These are phyloP conservation scores for Didymella arachidicola DNA, from an alignment of 2,329 filamentous ascomycete genomes.

Conservation along the genomic window DNA sequence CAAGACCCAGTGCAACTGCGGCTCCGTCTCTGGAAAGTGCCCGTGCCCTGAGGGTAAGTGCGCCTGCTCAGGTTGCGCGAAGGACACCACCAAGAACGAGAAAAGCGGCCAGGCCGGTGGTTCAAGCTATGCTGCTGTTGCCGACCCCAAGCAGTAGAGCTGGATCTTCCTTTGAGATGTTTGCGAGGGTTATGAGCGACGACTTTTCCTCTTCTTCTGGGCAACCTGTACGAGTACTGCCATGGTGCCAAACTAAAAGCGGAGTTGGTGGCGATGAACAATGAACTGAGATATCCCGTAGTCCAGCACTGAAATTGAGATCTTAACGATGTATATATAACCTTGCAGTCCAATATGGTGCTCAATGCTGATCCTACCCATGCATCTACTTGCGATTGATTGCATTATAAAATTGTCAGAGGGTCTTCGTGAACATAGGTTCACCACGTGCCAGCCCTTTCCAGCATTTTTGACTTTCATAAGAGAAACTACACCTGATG, in stretches of 20 bases:
- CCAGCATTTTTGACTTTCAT: background rate
- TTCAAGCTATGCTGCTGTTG: constrained; percentile 22
- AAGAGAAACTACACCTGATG: background rate
- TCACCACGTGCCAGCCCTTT: background rate
- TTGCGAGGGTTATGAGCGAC: constrained; percentile 9
- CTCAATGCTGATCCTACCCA: constrained; percentile 10
- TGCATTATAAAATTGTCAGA: fast-evolving
- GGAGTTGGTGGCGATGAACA: constrained; percentile 16
- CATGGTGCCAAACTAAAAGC: constrained; percentile 2
- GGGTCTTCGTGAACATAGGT: background rate
- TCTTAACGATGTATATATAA: constrained; percentile 2
- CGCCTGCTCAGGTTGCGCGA: constrained; percentile 57
- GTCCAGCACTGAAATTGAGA: constrained; percentile 12
- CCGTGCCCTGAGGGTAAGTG: constrained; percentile 57
- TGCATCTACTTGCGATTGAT: background rate
- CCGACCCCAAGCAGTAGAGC: constrained; percentile 22
- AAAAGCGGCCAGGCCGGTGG: constrained; percentile 15
- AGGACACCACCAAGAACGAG: constrained; percentile 39
- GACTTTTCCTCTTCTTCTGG: constrained; percentile 7
- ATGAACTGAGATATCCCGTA: constrained; percentile 21
- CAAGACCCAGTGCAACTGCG: constrained; percentile 59
- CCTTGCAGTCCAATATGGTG: constrained; percentile 12
- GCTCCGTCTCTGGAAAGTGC: constrained; percentile 53
- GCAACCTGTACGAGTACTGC: constrained; percentile 2
- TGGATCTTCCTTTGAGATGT: background rate